Evolutionary conservation across 2,329 filamentous ascomycete genomes (phyloP).

Genomic region (Colletotrichum sp.): DNA sequence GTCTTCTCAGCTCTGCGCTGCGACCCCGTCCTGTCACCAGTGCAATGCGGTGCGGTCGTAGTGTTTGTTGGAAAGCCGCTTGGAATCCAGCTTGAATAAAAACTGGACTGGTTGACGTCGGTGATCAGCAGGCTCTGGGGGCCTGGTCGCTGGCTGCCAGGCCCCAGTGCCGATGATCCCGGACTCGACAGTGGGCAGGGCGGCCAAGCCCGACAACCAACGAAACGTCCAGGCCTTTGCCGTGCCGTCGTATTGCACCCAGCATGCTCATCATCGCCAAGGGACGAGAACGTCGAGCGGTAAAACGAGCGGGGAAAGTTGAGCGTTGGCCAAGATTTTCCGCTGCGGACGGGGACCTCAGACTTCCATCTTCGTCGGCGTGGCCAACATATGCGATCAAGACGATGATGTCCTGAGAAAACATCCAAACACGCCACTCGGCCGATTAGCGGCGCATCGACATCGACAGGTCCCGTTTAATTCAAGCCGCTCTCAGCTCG

Average conservation of each 20-base stretch:
- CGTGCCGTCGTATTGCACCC: not conserved
- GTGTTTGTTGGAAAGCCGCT: not conserved
- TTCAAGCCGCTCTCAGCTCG: not conserved
- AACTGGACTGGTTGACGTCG: slow-evolving; percentile 16
- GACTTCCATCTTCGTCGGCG: not conserved
- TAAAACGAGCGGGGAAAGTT: not conserved
- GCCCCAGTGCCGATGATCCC: slow-evolving; percentile 9
- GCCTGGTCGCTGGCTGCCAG: not conserved
- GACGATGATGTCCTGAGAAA: not conserved
- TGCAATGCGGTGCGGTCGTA: not conserved
- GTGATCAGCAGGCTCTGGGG: slow-evolving; percentile 6
- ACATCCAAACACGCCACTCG: not conserved
- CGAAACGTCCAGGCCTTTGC: not conserved
- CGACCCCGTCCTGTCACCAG: not conserved
- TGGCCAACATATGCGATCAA: not conserved
- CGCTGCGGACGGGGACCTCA: not conserved
- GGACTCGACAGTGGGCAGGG: not conserved
- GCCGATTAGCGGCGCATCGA: not conserved
- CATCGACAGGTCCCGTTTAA: not conserved
- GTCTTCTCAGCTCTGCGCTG: not conserved
- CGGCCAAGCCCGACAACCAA: not conserved
- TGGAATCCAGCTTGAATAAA: not conserved
- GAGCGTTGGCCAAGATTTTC: not conserved
- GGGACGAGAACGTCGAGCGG: not conserved
- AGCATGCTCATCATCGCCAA: not conserved